Base-by-base conservation (phyloP, 2,329 filamentous ascomycete genomes). In the Fusarium odoratissimum region DNA sequence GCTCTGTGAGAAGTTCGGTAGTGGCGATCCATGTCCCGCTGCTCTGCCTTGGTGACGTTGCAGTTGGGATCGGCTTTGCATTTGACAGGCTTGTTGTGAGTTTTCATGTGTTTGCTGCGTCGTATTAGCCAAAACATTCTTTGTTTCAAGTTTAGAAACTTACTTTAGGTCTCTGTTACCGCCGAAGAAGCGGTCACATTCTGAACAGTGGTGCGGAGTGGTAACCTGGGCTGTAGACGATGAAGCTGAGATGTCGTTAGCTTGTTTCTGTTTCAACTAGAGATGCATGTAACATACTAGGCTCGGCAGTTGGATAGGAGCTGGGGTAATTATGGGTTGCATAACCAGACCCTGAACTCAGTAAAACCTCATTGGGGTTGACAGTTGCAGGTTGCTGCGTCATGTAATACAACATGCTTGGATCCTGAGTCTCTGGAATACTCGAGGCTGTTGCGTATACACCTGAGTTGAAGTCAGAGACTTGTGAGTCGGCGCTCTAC, bases 11-110 rank as follows among this genome's bases (percentile, higher is more conserved):
- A 33, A 16, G 7, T 56, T n/a, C 28, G 31, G 44, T 78, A 78
- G 51, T 78, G 76, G 19, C 76, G 69, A 28, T 76, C 41, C 74
- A 78, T 74, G 63, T 78, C 76, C 6, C 76, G 68, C 37, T 72
- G 55, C 28, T 78, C 73, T 37, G 76, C 75, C 21, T 52, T 67
- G 31, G 23, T 48, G 23, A 41, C 30, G 1, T 23, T 31, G 35
- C 76, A 78, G 23, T 23, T 33, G 7, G 31, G 28, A 12, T 72
- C 56, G n/a, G 74, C 76, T 49, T 75, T 17, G 44, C 76, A 78
- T 33, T 55, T 64, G 12, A 76, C 38, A 4, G 76, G 76, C 28
- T 46, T 76, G 6, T 65, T 25, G 17, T 78, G 76, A 6, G 33
- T 75, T 23, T 74, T 78, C 40, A 67, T 42, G 12, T 78, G 76